Conservation (phyloP, 352 stramenopile species). For the Phytophthora melonis region DNA sequence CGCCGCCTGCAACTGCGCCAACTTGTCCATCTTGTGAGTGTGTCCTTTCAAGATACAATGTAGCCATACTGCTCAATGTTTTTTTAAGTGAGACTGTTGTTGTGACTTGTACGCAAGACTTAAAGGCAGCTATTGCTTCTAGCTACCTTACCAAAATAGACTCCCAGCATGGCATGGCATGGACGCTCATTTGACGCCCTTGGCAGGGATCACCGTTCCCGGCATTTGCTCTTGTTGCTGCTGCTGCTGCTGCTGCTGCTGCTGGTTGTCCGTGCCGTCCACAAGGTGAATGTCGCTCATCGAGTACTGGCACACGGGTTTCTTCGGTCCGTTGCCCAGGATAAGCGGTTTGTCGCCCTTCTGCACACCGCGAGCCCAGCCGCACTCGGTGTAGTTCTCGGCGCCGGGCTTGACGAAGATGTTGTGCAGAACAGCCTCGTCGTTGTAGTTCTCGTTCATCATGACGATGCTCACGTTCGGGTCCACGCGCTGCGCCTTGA, state of each 20-base stretch:
- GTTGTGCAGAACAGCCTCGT: constrained; percentile 48
- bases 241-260: constrained; percentile 9
- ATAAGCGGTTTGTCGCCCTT: constrained; percentile 29
- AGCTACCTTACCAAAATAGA: background rate
- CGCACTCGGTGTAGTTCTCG: constrained; percentile 29
- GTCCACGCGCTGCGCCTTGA: constrained; percentile 44
- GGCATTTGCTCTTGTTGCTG: constrained; percentile 6
- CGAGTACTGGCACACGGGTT: constrained; percentile 39
- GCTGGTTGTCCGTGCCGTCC: background rate
- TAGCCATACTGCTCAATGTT: background rate
- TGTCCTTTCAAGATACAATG: background rate
- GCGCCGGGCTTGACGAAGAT: constrained; percentile 39
- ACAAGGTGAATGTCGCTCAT: constrained; percentile 34
- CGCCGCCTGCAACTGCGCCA: constrained; percentile 54
- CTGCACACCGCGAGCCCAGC: constrained; percentile 15
- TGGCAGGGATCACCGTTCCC: constrained; percentile 16
- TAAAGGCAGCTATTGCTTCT: background rate
- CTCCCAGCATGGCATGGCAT: too few relatives aligned
- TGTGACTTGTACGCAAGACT: background rate
- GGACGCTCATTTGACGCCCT: constrained; percentile 2
- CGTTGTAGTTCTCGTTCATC: constrained; percentile 52
- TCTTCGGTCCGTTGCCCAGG: constrained; percentile 43
- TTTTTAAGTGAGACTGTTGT: background rate
- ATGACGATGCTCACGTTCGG: constrained; percentile 57
- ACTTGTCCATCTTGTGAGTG: constrained; percentile 30